Conservation (phyloP, 2,329 filamentous ascomycete genomes). For the Sclerotinia sclerotiorum region DNA sequence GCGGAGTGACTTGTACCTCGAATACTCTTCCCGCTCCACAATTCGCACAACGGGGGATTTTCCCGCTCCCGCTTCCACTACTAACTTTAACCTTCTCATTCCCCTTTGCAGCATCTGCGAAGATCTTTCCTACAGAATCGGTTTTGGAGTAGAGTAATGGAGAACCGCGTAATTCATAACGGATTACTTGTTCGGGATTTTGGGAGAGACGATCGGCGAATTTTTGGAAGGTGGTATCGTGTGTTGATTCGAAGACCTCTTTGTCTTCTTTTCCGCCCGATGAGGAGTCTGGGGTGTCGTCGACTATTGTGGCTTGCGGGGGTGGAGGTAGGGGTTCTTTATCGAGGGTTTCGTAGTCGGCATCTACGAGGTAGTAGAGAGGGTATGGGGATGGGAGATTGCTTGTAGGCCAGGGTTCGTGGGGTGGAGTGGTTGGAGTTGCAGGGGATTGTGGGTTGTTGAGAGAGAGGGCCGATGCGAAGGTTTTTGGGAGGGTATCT, state of each 20-base stretch:
- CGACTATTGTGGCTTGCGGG: constrained; percentile 48
- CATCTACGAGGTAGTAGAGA: constrained; percentile 75
- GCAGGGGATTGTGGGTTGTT: constrained; percentile 52
- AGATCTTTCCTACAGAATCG: constrained; percentile 69
- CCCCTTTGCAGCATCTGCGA: constrained; percentile 43
- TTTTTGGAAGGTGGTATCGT: constrained; percentile 76
- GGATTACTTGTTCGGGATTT: constrained; percentile 79
- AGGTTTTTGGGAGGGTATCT: constrained; percentile 55
- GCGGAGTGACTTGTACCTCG: constrained; percentile 88
- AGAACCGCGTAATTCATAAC: constrained; percentile 72
- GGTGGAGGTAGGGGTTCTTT: constrained; percentile 51
- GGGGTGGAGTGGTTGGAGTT: constrained; percentile 42
- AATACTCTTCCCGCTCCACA: constrained; percentile 78
- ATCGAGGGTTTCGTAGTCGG: constrained; percentile 87
- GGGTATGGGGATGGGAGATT: constrained; percentile 72
- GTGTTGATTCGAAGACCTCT: constrained; percentile 68
- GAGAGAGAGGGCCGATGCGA: constrained; percentile 74
- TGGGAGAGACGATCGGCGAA: constrained; percentile 77
- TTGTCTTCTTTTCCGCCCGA: constrained; percentile 59
- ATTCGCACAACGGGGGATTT: constrained; percentile 72
- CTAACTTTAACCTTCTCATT: constrained; percentile 32
- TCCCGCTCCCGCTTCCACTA: constrained; percentile 33
- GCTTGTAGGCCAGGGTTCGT: constrained; percentile 74
- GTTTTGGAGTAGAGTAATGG: constrained; percentile 79
- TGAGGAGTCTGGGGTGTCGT: constrained; percentile 47